Conservation (phyloP, 345 rosid genomes). For the Balakata baccata region DNA sequence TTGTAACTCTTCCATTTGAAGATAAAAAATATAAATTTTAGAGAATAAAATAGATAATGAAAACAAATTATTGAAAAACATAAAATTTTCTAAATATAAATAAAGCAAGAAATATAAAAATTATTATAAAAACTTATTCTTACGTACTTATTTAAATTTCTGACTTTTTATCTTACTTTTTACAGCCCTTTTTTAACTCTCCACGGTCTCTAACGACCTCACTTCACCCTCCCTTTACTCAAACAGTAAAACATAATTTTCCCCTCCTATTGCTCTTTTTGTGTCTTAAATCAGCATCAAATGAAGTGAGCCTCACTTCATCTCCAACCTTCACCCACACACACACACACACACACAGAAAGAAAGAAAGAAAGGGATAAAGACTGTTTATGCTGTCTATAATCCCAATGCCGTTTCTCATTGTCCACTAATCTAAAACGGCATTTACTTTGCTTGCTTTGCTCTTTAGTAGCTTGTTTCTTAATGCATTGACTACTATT, state of each 20-base stretch:
- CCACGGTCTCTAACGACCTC: too few species aligned
- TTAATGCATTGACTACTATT: neutral
- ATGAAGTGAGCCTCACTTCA: slow-evolving; percentile 1
- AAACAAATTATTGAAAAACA: too few species aligned
- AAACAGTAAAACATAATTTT: slow-evolving; percentile 15
- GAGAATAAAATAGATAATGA: too few species aligned
- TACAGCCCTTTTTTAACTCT: too few species aligned
- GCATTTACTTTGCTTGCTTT: neutral
- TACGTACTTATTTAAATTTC: too few species aligned
- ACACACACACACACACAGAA: neutral
- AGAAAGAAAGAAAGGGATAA: too few species aligned
- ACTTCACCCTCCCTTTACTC: neutral
- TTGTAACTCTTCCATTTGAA: too few species aligned
- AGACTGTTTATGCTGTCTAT: neutral
- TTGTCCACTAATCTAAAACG: neutral
- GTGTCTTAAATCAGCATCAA: neutral
- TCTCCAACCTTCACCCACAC: slow-evolving; percentile 1
- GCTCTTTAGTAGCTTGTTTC: neutral
- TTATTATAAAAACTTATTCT: too few species aligned
- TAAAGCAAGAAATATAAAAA: too few species aligned
- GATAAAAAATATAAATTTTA: too few species aligned
- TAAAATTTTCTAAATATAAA: too few species aligned
- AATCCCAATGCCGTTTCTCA: neutral
- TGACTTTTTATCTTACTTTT: too few species aligned
- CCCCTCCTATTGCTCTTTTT: neutral